Conservation (phyloP, 2,329 filamentous ascomycete genomes). For the Elsinoe batatas region DNA sequence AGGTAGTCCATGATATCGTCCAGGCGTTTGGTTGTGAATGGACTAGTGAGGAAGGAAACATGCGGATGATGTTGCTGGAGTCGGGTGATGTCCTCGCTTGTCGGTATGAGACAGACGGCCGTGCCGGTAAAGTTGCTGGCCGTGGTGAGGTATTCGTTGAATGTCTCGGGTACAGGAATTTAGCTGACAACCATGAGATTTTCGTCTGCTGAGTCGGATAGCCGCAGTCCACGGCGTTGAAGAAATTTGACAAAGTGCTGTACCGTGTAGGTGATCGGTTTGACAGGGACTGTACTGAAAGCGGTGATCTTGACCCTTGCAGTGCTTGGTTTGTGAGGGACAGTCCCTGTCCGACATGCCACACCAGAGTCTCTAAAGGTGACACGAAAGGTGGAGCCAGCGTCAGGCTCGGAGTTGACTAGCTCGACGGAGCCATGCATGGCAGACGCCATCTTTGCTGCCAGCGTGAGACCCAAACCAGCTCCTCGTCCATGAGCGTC, state of each 20-base stretch:
- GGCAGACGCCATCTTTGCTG: conserved; percentile 32
- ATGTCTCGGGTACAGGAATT: conserved; percentile 18
- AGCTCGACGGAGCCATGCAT: conserved; percentile 32
- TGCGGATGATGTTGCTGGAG: conserved; percentile 18
- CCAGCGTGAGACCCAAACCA: conserved; percentile 36
- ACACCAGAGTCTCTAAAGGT: conserved; percentile 24
- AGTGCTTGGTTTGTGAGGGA: background rate
- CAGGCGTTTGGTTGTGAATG: conserved; percentile 21
- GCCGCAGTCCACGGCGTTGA: conserved; percentile 14
- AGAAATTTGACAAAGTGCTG: conserved; percentile 18
- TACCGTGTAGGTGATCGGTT: conserved; percentile 10
- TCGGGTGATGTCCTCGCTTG: conserved; percentile 19
- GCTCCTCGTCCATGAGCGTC: conserved; percentile 30
- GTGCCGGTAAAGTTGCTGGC: conserved; percentile 17
- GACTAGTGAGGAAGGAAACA: conserved; percentile 23
- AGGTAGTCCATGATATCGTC: conserved; percentile 16
- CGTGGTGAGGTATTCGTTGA: conserved; percentile 15
- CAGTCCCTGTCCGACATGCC: conserved; percentile 15
- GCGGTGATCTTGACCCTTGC: background rate
- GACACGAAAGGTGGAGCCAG: conserved; percentile 35
- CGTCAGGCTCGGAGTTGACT: conserved; percentile 26
- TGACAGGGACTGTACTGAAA: conserved; percentile 12
- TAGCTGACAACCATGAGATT: conserved; percentile 24
- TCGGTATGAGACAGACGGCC: conserved; percentile 25
- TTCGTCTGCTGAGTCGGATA: conserved; percentile 11